These are phyloP conservation scores for Aspergillus sp. DNA, from an alignment of 2,329 filamentous ascomycete genomes.

Conservation along the genomic window DNA sequence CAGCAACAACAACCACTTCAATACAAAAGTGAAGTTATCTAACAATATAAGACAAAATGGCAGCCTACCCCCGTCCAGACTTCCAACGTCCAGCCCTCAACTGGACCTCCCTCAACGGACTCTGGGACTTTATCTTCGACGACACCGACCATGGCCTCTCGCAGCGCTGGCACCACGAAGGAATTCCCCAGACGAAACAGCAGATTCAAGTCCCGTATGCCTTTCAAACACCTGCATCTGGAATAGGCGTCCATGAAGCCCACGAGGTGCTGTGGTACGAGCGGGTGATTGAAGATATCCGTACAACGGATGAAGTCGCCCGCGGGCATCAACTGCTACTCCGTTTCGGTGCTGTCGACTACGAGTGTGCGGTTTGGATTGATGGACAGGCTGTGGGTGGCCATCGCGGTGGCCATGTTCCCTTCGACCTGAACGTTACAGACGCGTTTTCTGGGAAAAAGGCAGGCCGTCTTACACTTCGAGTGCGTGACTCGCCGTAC, in stretches of 20 bases:
- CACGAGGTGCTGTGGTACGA: slow-evolving; percentile 68
- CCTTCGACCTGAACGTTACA: slow-evolving; percentile 58
- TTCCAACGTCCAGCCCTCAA: slow-evolving; percentile 53
- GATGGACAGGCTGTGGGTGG: slow-evolving; percentile 49
- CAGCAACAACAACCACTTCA: too few relatives aligned
- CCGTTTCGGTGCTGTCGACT: slow-evolving; percentile 50
- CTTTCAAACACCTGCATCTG: slow-evolving; percentile 61
- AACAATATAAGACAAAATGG: neutral
- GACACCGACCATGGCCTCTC: slow-evolving; percentile 56
- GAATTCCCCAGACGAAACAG: slow-evolving; percentile 48
- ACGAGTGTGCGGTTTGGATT: slow-evolving; percentile 50
- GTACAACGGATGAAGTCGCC: slow-evolving; percentile 38
- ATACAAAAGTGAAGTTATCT: too few relatives aligned
- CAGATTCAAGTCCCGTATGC: slow-evolving; percentile 61
- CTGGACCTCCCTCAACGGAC: slow-evolving; percentile 59
- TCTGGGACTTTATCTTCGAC: slow-evolving; percentile 63
- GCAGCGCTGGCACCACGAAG: slow-evolving; percentile 50
- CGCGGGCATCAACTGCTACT: slow-evolving; percentile 35
- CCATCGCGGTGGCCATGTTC: slow-evolving; percentile 58
- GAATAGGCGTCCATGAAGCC: slow-evolving; percentile 56
- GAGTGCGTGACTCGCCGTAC: slow-evolving; percentile 60
- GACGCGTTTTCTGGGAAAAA: slow-evolving; percentile 11
- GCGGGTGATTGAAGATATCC: slow-evolving; percentile 47
- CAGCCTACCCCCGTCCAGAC: slow-evolving; percentile 59
- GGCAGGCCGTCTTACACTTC: slow-evolving; percentile 46